phyloP scores from a whole-genome alignment of 208 protist genomes.

The Acanthamoeba quina region DNA sequence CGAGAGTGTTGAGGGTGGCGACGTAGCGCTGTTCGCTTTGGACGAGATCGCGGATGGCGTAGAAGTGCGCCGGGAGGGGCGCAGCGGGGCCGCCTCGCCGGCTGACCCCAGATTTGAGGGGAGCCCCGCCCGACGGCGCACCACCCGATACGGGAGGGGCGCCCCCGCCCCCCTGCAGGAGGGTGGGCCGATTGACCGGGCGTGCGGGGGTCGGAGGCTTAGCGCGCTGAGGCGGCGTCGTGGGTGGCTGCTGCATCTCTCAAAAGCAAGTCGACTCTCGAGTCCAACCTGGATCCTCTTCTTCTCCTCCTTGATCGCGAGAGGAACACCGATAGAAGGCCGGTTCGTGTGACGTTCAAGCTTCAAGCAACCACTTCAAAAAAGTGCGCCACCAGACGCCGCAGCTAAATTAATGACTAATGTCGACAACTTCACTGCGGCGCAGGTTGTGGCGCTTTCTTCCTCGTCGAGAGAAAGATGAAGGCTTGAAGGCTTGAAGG shows the following conservation, averaged over 20 bases:
- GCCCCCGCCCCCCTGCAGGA: background rate
- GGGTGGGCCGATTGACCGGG: background rate
- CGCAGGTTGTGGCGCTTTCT: too few relatives aligned
- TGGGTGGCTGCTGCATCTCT: background rate
- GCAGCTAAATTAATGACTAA: too few relatives aligned
- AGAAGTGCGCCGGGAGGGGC: conserved; percentile 22
- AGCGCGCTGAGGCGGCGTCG: background rate
- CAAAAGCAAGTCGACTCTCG: background rate
- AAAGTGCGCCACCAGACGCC: too few relatives aligned
- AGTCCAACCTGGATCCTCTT: too few relatives aligned
- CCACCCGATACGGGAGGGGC: background rate
- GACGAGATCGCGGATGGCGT: conserved; percentile 16
- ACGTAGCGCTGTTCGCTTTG: conserved; percentile 50
- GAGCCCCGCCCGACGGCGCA: background rate
- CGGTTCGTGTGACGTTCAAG: too few relatives aligned
- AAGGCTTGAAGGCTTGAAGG: too few relatives aligned
- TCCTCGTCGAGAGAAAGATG: too few relatives aligned
- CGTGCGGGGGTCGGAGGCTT: background rate
- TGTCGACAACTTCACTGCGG: too few relatives aligned
- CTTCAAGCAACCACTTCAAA: too few relatives aligned
- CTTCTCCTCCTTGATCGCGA: background rate
- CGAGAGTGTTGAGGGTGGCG: background rate
- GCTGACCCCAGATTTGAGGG: background rate
- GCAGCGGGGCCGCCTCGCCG: background rate
- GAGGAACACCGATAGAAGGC: too few relatives aligned